phyloP scores from a whole-genome alignment of 192 early-diverging fungal genomes.

The Coemansia sp. region DNA sequence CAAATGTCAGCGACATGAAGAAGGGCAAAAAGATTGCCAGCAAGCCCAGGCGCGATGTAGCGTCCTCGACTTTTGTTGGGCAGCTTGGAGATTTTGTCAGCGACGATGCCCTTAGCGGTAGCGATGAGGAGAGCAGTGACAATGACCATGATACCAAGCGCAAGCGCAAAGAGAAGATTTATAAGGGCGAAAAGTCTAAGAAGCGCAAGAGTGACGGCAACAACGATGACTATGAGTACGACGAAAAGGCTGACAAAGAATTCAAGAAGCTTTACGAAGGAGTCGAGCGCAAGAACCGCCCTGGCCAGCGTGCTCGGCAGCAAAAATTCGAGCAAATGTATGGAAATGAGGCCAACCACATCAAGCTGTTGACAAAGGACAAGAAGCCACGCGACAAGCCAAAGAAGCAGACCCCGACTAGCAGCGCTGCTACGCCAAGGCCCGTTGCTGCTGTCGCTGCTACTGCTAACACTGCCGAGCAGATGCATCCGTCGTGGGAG shows the following conservation, averaged over 20 bases:
- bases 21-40: neutral
- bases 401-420: constrained; percentile 19
- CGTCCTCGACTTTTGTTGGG: constrained; percentile 27
- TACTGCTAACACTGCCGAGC: constrained; percentile 5
- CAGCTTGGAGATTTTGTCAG: constrained; percentile 27
- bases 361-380: constrained; percentile 54
- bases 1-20: neutral
- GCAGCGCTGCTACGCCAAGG: neutral
- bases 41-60: neutral
- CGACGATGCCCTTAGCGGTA: constrained; percentile 15
- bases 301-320: constrained; percentile 57
- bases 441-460: constrained; percentile 6
- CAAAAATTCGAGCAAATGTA: constrained; percentile 51
- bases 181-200: constrained; percentile 17
- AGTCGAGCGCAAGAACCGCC: constrained; percentile 52
- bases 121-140: constrained; percentile 17
- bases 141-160: neutral
- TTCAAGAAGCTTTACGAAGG: constrained; percentile 57
- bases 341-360: constrained; percentile 60
- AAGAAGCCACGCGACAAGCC: constrained; percentile 32
- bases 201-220: constrained; percentile 15
- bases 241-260: constrained; percentile 38
- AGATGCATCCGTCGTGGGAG: constrained; percentile 49
- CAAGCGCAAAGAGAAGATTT: constrained; percentile 13
- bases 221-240: constrained; percentile 23